These are phyloP conservation scores for Metschnikowia henanensis DNA, from an alignment of 805 yeast genomes.

Conservation along the genomic window DNA sequence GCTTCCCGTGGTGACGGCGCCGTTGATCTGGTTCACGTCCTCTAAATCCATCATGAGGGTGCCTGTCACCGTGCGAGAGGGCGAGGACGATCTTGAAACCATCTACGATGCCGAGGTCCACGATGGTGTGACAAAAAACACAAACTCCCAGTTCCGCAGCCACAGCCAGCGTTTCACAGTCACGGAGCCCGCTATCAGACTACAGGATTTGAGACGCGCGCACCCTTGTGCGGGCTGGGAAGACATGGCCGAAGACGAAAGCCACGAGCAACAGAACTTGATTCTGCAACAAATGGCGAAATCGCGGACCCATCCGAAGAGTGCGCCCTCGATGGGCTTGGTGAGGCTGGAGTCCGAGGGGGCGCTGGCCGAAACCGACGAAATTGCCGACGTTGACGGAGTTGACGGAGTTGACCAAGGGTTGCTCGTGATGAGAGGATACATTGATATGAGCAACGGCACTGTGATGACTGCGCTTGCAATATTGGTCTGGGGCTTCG, in stretches of 20 bases:
- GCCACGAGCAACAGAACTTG: conserved; percentile 16
- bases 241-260: conserved; percentile 28
- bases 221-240: conserved; percentile 47
- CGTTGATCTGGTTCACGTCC: conserved; percentile 79
- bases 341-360: conserved; percentile 9
- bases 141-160: conserved; percentile 5
- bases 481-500: conserved; percentile 64
- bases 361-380: conserved; percentile 3
- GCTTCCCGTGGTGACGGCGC: conserved; percentile 92
- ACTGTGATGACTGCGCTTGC: conserved; percentile 53
- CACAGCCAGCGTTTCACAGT: conserved; percentile 25
- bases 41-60: conserved; percentile 66
- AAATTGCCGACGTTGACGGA: too few species aligned
- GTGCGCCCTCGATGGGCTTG: conserved; percentile 2
- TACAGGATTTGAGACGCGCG: conserved; percentile 38
- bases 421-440: conserved; percentile 30
- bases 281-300: conserved; percentile 11
- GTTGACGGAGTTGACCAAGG: conserved; percentile 24
- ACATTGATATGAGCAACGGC: conserved; percentile 72
- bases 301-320: conserved; percentile 7
- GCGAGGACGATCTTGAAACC: conserved; percentile 26
- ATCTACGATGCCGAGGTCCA: conserved; percentile 16
- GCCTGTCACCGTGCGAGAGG: conserved; percentile 33
- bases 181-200: conserved; percentile 41
- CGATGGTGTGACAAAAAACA: conserved; percentile 3